These are phyloP conservation scores for Neltuma alba DNA, from an alignment of 306 rosid species.

Conservation along the genomic window DNA sequence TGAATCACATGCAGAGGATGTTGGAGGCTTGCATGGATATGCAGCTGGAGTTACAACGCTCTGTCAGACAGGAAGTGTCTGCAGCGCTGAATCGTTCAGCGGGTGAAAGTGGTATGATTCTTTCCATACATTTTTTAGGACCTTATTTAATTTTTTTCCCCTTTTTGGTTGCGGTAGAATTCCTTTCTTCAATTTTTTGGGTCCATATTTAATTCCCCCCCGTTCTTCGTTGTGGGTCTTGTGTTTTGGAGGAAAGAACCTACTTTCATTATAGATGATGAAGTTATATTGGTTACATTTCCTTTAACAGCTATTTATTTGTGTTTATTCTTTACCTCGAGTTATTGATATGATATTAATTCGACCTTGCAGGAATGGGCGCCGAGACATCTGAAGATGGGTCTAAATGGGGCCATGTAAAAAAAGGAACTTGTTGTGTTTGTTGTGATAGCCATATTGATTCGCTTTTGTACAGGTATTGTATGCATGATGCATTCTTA, in stretches of 20 bases:
- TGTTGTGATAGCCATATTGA: conserved; percentile 97
- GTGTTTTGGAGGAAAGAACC: conserved; percentile 25
- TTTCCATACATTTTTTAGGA: neutral
- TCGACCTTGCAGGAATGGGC: conserved; percentile 58
- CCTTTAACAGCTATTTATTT: conserved; percentile 8
- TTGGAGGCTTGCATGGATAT: conserved; percentile 99
- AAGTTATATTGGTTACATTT: neutral
- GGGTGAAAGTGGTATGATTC: conserved; percentile 71
- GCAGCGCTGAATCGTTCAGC: conserved; percentile 92
- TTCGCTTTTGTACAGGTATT: conserved; percentile 95
- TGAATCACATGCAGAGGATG: conserved; percentile 99
- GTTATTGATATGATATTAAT: conserved; percentile 13
- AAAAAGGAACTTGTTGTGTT: conserved; percentile 98
- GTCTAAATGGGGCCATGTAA: conserved; percentile 95
- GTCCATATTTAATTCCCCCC: neutral
- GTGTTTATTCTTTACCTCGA: neutral
- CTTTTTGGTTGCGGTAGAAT: conserved; percentile 59
- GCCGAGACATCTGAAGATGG: conserved; percentile 97
- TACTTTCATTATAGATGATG: conserved; percentile 22
- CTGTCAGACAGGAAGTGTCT: conserved; percentile 98
- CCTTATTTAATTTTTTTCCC: neutral
- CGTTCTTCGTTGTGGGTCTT: neutral
- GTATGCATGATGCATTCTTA: conserved; percentile 11
- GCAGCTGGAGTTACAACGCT: conserved; percentile 99
- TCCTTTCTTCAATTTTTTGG: neutral